These are phyloP conservation scores for Cicer arietinum DNA, from an alignment of 306 rosid species.

Conservation along the genomic window DNA sequence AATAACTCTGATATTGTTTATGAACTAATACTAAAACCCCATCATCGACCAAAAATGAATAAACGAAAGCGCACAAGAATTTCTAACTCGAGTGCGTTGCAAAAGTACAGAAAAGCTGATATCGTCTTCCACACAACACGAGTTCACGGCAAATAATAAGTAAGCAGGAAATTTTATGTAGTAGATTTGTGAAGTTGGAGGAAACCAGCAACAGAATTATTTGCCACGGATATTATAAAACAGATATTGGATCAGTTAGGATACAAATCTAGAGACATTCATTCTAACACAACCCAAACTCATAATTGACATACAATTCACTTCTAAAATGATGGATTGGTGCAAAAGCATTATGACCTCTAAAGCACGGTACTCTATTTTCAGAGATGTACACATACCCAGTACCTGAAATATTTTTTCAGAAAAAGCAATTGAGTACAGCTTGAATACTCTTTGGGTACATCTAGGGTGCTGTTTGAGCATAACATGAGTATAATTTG, in stretches of 20 bases:
- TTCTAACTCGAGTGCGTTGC: not conserved
- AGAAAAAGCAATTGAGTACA: not conserved
- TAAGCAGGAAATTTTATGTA: not conserved
- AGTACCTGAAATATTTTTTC: not conserved
- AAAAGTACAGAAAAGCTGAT: not conserved
- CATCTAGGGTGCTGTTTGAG: not conserved
- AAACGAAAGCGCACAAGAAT: not conserved
- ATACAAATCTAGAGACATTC: constrained; percentile 4
- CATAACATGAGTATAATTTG: not conserved
- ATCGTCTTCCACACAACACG: constrained; percentile 9
- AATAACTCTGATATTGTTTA: too few relatives aligned
- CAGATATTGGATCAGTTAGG: constrained; percentile 22
- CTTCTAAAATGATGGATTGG: not conserved
- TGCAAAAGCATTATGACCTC: not conserved
- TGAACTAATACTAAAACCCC: too few relatives aligned
- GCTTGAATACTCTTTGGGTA: not conserved
- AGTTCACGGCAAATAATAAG: constrained; percentile 13
- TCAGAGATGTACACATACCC: not conserved
- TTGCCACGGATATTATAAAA: not conserved
- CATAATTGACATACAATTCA: constrained; percentile 17
- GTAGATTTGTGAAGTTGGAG: constrained; percentile 17
- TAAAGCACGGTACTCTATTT: not conserved
- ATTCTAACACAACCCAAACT: not conserved
- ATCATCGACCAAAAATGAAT: too few relatives aligned
- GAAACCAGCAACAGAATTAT: constrained; percentile 19